Conservation (phyloP, 2,329 filamentous ascomycete genomes). For the Aspergillus sp. region DNA sequence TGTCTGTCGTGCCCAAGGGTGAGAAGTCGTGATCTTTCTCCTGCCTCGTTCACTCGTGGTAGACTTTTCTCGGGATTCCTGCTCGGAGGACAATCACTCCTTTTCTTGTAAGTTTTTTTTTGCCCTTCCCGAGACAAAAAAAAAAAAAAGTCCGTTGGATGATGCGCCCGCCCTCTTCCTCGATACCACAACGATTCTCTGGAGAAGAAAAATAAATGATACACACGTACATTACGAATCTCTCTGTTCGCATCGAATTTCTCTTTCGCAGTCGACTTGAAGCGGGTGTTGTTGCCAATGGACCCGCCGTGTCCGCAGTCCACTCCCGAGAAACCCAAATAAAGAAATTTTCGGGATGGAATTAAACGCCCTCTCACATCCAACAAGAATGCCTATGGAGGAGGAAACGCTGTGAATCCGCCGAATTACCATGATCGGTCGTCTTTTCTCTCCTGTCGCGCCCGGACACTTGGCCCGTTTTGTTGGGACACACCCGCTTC, state of each 20-base stretch:
- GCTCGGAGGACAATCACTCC: constrained; percentile 20
- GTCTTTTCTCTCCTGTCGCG: background rate
- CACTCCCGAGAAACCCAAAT: background rate
- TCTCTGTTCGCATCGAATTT: background rate
- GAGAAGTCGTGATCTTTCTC: constrained; percentile 18
- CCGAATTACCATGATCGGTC: background rate
- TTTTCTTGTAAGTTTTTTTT: constrained; percentile 27
- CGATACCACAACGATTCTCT: background rate
- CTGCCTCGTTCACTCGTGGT: constrained; percentile 37
- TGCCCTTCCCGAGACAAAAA: background rate
- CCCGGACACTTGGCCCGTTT: background rate
- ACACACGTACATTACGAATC: background rate
- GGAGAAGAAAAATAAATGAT: background rate
- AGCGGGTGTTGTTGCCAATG: background rate
- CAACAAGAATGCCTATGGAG: background rate
- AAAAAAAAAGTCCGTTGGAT: background rate
- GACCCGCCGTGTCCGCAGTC: constrained; percentile 4
- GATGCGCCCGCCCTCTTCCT: background rate
- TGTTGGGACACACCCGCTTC: background rate
- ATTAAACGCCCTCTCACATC: background rate
- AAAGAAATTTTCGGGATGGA: background rate
- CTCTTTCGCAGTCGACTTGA: constrained; percentile 1
- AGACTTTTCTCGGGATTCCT: constrained; percentile 21
- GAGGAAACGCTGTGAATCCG: background rate
- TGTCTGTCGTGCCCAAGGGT: constrained; percentile 23